Base-by-base conservation (phyloP, 306 rosid genomes). In the Fragaria vesca region DNA sequence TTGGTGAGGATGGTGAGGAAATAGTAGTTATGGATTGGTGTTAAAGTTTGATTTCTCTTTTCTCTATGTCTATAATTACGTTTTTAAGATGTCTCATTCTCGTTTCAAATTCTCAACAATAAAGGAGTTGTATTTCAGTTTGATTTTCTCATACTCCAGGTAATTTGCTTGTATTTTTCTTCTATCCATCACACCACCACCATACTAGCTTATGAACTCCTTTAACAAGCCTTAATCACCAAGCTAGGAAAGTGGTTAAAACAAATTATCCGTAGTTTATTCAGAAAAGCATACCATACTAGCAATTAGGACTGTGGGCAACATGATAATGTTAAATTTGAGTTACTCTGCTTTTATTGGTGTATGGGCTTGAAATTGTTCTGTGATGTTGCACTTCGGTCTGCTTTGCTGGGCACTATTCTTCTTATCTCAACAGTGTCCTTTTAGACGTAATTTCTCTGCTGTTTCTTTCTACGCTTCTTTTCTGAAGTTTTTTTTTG, bases 1-100 rank as follows among this genome's bases (percentile, higher is more conserved):
- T 92, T 63, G 92, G 97, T 69, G 96, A 92, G 84, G 98, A 95
- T 74, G 96, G 90, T 46, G 87, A 87, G 85, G 98, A 92, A 83
- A 76, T 86, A 70, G 62, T 87, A 24, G 90, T 95, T 73, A 89
- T 95, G 81, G 97, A 89, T 84, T 36, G 98, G 97, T 67, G 89
- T 62, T 34, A 91, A 91, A 97, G 97, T 92, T 75, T 78, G 91
- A 65, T 46, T 71, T 78, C 48, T 77, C 40, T 76, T 8, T 5
- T 36, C 2, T 72, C 15, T 38, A 8, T 71, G 24, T 69, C 62
- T 38, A 32, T 26, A 52, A 4, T 60, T 69, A 18, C 26, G 6
- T n/a, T 34, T 12, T 21, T 15, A 18, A 30, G 71, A 36, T 36
- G 28, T 28, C 43, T 6, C 51, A 36, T 12, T 18, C 12, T 36